Conservation (phyloP, 2,329 filamentous ascomycete species). For the Mycosphaerella arachidis region DNA sequence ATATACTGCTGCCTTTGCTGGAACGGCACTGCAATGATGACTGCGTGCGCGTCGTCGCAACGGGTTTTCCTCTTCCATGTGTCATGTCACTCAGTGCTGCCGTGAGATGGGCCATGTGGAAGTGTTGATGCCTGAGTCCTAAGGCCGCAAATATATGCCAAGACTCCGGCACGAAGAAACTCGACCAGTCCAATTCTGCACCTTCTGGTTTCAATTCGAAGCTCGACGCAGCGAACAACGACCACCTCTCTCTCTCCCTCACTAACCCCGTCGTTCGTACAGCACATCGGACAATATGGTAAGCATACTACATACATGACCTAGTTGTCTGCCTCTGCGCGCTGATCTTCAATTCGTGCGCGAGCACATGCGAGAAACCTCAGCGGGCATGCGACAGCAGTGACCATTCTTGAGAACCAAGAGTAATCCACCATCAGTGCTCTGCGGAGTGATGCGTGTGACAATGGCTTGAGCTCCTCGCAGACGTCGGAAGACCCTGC, state of each 20-base stretch:
- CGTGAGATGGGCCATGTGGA: background rate
- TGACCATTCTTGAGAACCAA: slow-evolving; percentile 3
- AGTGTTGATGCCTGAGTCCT: background rate
- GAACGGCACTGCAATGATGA: background rate
- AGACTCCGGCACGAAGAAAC: background rate
- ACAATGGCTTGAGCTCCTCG: slow-evolving; percentile 50
- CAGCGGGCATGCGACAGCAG: slow-evolving; percentile 23
- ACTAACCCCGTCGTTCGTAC: slow-evolving; percentile 5
- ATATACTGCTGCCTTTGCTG: background rate
- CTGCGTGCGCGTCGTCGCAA: background rate
- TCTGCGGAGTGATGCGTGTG: slow-evolving; percentile 26
- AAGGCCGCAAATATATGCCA: background rate
- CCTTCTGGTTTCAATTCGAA: background rate
- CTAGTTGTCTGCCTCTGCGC: slow-evolving; percentile 23
- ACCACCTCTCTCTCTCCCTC: background rate
- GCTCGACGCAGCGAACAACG: slow-evolving; percentile 9
- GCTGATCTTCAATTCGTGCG: slow-evolving; percentile 16
- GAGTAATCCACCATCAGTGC: slow-evolving; percentile 19
- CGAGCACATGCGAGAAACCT: slow-evolving; percentile 12
- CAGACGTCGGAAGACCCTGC: slow-evolving; percentile 31
- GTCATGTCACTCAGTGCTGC: background rate
- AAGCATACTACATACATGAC: slow-evolving; percentile 15
- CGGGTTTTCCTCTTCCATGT: background rate
- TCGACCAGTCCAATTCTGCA: background rate
- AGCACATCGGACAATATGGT: slow-evolving; percentile 22